These are phyloP conservation scores for Cytospora piceae DNA, from an alignment of 2,329 filamentous ascomycete species.

Conservation along the genomic window DNA sequence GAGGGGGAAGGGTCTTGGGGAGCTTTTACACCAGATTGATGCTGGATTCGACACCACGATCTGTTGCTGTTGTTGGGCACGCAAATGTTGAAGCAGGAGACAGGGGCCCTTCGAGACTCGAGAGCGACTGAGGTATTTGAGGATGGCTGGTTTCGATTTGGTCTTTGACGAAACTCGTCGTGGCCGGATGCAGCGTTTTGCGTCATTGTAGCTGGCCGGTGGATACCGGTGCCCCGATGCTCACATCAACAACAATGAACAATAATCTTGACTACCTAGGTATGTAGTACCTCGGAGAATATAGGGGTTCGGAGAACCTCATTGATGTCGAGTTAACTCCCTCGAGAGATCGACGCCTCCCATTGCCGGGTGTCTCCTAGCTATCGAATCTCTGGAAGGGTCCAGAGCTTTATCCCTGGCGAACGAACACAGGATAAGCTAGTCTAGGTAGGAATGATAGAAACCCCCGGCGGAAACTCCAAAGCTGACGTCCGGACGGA, in stretches of 20 bases:
- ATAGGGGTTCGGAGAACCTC: not conserved
- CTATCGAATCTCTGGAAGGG: not conserved
- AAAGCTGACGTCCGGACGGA: conserved; percentile 1
- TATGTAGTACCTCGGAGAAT: too few species aligned
- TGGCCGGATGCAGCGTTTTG: conserved; percentile 22
- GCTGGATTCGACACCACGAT: not conserved
- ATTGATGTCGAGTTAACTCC: not conserved
- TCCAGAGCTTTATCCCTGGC: not conserved
- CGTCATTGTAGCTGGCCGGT: conserved; percentile 17
- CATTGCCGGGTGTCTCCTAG: not conserved
- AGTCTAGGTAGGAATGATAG: not conserved
- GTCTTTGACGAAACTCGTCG: conserved; percentile 17
- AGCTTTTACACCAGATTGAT: not conserved
- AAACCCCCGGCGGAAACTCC: not conserved
- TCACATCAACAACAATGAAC: not conserved
- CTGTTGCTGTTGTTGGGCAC: not conserved
- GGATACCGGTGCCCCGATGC: not conserved
- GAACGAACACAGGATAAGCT: not conserved
- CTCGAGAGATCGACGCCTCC: not conserved
- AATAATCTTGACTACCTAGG: not conserved
- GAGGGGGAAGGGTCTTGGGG: not conserved
- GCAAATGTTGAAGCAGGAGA: not conserved
- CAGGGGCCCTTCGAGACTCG: not conserved
- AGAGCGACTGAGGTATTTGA: not conserved
- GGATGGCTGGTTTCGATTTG: conserved; percentile 15